Evolutionary conservation across 495 filamentous ascomycete species (phyloP).

Genomic region (Aspergillus sparsus): DNA sequence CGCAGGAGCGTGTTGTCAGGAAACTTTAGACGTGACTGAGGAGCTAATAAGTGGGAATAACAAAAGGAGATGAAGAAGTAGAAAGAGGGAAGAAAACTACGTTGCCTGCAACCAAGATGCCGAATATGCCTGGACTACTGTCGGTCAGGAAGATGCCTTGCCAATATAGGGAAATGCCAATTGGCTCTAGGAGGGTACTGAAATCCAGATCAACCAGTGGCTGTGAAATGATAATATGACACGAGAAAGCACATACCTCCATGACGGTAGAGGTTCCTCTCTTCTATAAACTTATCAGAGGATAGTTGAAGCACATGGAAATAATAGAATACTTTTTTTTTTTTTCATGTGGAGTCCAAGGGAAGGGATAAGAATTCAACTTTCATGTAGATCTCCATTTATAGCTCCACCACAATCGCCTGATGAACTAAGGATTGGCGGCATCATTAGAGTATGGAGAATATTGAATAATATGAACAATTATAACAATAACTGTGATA

Average conservation of each 20-base stretch:
- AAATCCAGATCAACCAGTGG: too few species aligned
- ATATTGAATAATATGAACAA: too few species aligned
- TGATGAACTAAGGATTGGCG: not conserved
- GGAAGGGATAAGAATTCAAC: not conserved
- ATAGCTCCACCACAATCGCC: not conserved
- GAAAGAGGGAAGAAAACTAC: too few species aligned
- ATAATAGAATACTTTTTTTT: not conserved
- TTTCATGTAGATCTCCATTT: not conserved
- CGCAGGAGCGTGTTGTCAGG: not conserved
- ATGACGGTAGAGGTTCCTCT: not conserved
- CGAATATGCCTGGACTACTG: too few species aligned
- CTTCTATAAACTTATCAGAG: not conserved
- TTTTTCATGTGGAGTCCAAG: not conserved
- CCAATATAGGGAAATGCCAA: too few species aligned
- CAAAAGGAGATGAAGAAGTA: too few species aligned
- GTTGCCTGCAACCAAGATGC: too few species aligned
- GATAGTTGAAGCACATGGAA: not conserved
- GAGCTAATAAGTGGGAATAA: not conserved
- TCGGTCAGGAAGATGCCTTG: too few species aligned
- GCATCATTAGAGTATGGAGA: not conserved
- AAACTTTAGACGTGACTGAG: not conserved
- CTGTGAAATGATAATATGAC: too few species aligned
- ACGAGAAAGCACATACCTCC: not conserved
- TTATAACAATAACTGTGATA: too few species aligned
- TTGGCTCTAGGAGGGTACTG: too few species aligned